Evolutionary conservation across 257 asterid genomes (phyloP).

Genomic region (Voacanga thouarsii): DNA sequence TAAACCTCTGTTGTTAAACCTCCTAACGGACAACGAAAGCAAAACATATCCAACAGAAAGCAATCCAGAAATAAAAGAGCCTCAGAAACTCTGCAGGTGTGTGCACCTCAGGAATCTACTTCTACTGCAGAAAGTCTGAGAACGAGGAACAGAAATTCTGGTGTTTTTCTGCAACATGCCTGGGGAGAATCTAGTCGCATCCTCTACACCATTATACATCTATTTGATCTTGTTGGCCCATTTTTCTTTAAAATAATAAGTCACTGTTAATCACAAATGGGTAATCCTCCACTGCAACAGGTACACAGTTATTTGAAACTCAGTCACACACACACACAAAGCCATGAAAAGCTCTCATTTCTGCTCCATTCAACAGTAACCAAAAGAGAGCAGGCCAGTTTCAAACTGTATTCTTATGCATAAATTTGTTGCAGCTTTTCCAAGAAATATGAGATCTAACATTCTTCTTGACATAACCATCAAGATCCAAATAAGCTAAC

Average conservation of each 20-base stretch:
- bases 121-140: neutral
- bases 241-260: neutral
- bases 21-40: neutral
- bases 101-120: neutral
- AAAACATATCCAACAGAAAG: neutral
- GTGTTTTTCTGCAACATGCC: neutral
- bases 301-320: neutral
- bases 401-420: neutral
- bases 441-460: neutral
- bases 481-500: neutral
- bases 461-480: neutral
- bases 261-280: neutral
- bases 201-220: neutral
- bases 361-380: neutral
- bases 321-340: neutral
- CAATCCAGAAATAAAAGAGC: neutral
- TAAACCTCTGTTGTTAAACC: neutral
- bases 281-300: neutral
- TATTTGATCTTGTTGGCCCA: neutral
- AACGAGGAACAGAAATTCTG: neutral
- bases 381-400: neutral
- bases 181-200: neutral
- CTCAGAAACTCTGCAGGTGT: neutral
- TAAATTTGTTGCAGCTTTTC: neutral
- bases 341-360: neutral